Evolutionary conservation across 352 stramenopile genomes (phyloP).

Genomic region (Stramenopiles sp.): DNA sequence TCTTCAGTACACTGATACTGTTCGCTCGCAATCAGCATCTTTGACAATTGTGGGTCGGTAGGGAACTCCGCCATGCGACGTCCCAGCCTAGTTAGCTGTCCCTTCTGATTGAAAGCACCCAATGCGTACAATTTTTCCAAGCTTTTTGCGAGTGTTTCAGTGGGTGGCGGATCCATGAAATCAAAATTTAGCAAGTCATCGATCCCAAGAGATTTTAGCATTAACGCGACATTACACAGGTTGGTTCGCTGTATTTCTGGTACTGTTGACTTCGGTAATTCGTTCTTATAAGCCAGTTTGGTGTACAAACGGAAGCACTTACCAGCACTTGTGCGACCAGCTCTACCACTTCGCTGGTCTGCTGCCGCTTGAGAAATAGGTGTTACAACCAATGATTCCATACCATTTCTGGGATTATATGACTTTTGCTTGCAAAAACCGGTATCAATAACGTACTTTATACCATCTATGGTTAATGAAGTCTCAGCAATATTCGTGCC

Average conservation of each 20-base stretch:
- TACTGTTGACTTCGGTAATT: conserved; percentile 91
- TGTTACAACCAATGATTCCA: conserved; percentile 96
- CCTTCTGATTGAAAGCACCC: conserved; percentile 91
- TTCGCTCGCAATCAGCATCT: conserved; percentile 65
- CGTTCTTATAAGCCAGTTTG: conserved; percentile 91
- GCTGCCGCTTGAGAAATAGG: conserved; percentile 89
- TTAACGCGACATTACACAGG: conserved; percentile 86
- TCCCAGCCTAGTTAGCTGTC: conserved; percentile 84
- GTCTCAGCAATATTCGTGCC: conserved; percentile 99
- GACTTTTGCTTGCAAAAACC: conserved; percentile 99
- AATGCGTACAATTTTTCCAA: conserved; percentile 96
- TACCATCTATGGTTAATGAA: conserved; percentile 94
- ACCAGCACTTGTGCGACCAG: conserved; percentile 82
- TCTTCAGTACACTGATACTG: conserved; percentile 70
- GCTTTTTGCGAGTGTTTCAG: conserved; percentile 90
- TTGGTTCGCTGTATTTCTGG: conserved; percentile 95
- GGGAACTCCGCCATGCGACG: conserved; percentile 88
- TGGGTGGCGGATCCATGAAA: conserved; percentile 96
- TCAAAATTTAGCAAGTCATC: conserved; percentile 96
- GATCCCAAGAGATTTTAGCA: conserved; percentile 97
- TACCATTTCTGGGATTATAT: conserved; percentile 92
- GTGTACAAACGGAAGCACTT: conserved; percentile 99
- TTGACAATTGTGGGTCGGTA: conserved; percentile 79
- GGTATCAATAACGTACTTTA: conserved; percentile 98
- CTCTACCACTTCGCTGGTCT: conserved; percentile 80